phyloP scores from a whole-genome alignment of 2,329 filamentous ascomycete species.

The Exophiala sp. region DNA sequence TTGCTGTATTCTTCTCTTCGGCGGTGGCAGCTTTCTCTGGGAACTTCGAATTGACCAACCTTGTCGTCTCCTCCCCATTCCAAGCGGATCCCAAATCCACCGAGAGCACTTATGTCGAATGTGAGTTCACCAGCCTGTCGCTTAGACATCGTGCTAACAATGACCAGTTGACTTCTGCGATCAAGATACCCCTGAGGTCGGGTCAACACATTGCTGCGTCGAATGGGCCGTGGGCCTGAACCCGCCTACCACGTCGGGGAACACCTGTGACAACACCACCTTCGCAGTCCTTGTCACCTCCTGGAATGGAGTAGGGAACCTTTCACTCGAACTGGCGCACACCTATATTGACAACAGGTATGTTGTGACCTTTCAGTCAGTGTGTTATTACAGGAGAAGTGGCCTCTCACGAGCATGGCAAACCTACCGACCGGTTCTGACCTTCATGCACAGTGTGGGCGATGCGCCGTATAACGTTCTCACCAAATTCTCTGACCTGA shows the following conservation, averaged over 20 bases:
- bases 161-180: constrained; percentile 25
- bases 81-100: constrained; percentile 23
- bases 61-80: constrained; percentile 23
- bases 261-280: constrained; percentile 21
- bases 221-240: constrained; percentile 24
- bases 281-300: constrained; percentile 20
- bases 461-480: constrained; percentile 24
- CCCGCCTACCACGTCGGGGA: constrained; percentile 9
- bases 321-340: constrained; percentile 22
- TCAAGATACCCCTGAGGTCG: constrained; percentile 23
- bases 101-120: constrained; percentile 17
- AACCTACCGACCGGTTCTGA: too few species aligned
- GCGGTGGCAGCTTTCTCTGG: constrained; percentile 19
- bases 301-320: constrained; percentile 21
- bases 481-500: constrained; percentile 23
- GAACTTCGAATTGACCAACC: constrained; percentile 23
- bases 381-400: neutral
- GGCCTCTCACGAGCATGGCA: neutral
- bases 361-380: neutral
- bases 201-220: constrained; percentile 20
- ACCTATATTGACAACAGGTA: constrained; percentile 25
- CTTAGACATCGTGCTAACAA: neutral
- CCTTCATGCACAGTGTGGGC: constrained; percentile 14
- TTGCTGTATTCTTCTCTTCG: constrained; percentile 6
- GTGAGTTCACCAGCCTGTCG: constrained; percentile 11